Evolutionary conservation across 2,329 filamentous ascomycete genomes (phyloP).

Genomic region (Aspergillus texensis): DNA sequence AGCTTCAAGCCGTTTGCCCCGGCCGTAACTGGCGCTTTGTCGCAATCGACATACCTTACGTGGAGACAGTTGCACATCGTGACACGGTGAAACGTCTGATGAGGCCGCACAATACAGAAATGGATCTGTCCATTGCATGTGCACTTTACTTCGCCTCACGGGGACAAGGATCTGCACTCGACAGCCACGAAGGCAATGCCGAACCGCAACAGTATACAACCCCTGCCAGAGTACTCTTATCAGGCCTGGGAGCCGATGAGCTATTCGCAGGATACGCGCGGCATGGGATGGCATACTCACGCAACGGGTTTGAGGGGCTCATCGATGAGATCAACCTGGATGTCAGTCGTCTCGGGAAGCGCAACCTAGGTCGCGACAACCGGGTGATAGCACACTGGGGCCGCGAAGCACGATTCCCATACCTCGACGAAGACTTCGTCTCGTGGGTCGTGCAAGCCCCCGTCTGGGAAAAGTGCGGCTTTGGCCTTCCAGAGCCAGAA

Average conservation of each 20-base stretch:
- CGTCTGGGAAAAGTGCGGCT: constrained; percentile 86
- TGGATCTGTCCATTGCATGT: constrained; percentile 93
- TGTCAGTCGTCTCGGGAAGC: constrained; percentile 79
- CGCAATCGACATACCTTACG: constrained; percentile 76
- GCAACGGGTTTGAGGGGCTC: constrained; percentile 70
- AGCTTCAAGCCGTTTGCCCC: constrained; percentile 71
- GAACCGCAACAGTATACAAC: constrained; percentile 59
- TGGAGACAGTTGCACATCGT: constrained; percentile 71
- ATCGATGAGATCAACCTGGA: constrained; percentile 84
- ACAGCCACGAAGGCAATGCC: constrained; percentile 30
- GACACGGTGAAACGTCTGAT: constrained; percentile 74
- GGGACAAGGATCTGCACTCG: constrained; percentile 59
- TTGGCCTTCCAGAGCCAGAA: constrained; percentile 55
- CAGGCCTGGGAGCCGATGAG: constrained; percentile 92
- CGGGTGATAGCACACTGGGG: constrained; percentile 87
- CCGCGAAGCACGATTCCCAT: constrained; percentile 87
- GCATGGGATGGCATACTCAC: constrained; percentile 74
- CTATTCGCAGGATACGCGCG: constrained; percentile 92
- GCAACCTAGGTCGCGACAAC: constrained; percentile 95
- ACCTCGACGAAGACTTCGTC: constrained; percentile 84
- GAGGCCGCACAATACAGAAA: constrained; percentile 93
- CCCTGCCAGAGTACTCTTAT: constrained; percentile 79
- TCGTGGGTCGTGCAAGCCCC: constrained; percentile 74
- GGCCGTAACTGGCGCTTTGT: constrained; percentile 80
- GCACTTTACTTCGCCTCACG: constrained; percentile 94